Percentiles rank a stretch among this genome's conserved stretches.
Evolutionary conservation across 176 grass and related monocot species (phyloP).

Genomic region (Triticum timopheevii): DNA sequence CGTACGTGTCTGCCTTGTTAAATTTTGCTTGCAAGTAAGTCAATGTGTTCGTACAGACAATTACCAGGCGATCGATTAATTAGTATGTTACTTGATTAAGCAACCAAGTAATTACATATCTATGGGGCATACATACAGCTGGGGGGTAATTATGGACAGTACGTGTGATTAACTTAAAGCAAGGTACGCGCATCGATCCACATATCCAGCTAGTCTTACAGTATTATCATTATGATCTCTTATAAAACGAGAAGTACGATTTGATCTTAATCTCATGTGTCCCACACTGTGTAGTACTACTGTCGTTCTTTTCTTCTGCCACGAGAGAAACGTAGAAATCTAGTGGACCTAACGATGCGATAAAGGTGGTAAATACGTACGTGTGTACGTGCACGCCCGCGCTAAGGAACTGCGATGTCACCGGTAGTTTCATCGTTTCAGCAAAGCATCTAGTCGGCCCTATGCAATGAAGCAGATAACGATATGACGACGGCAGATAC

Average conservation of each 20-base stretch:
- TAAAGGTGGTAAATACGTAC: background rate
- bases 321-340: too few species aligned
- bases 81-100: background rate
- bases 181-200: background rate
- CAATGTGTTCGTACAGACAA: background rate
- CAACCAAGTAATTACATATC: background rate
- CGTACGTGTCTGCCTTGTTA: background rate
- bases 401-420: slow-evolving; percentile 30
- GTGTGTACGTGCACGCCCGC: background rate
- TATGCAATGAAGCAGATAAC: slow-evolving; percentile 21
- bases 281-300: too few species aligned
- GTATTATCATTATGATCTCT: too few species aligned
- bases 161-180: background rate
- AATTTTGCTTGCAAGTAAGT: slow-evolving; percentile 31
- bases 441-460: background rate
- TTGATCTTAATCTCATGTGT: background rate
- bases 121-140: too few species aligned
- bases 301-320: too few species aligned
- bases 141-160: background rate
- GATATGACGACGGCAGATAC: slow-evolving; percentile 25
- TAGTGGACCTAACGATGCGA: background rate
- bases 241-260: background rate
- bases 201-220: background rate
- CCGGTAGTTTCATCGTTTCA: slow-evolving; percentile 17
- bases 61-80: background rate